Evolutionary conservation across 2,329 filamentous ascomycete genomes (phyloP), one percentile per base, ranked within the genome.

Genomic region (Fusarium algeriense): DNA sequence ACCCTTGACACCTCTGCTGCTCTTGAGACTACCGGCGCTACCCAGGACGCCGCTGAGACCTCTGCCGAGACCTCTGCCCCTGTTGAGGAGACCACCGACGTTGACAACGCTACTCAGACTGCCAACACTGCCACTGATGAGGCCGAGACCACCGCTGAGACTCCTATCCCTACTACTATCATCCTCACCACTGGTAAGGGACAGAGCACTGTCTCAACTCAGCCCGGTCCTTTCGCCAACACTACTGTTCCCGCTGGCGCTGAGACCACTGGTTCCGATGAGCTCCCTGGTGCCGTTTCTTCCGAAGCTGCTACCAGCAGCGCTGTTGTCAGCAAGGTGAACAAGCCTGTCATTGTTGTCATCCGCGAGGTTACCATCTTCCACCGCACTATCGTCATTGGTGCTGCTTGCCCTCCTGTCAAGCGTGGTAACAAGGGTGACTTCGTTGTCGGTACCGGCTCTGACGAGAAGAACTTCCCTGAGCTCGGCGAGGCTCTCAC

Each of bases 331-430:
- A 66, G 60, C 59, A 58, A 75, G 49, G 62, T 71, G 12, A 55
- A 61, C 50, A 65, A 67, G 59, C 73, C 73, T 14, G 63, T 67
- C 40, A 70, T 75, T 11, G 58, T 75, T 44, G 69, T 75, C 45
- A 73, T 75, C 44, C 69, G 66, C 5, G 65, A 75, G 30, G 64
- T 73, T 35, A 75, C 73, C 50, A 61, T 75, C 60, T 75, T 75
- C 70, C 67, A 73, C 64, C 65, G 65, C 50, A 70, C 62, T 12
- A 35, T 73, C 19, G 70, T 73, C 26, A 70, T 77, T 38, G 75
- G 75, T 67, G 75, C 69, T 34, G 73, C 73, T 53, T 77, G 75
- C 70, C 75, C 75, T n/a, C 60, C 60, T 40, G 75, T 77, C 57
- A 70, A 70, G 64, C 45, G 62, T 34, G 63, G 60, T 15, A 61